These are phyloP conservation scores for Ottelia alismoides DNA, from an alignment of 106 monocot species.

Conservation along the genomic window DNA sequence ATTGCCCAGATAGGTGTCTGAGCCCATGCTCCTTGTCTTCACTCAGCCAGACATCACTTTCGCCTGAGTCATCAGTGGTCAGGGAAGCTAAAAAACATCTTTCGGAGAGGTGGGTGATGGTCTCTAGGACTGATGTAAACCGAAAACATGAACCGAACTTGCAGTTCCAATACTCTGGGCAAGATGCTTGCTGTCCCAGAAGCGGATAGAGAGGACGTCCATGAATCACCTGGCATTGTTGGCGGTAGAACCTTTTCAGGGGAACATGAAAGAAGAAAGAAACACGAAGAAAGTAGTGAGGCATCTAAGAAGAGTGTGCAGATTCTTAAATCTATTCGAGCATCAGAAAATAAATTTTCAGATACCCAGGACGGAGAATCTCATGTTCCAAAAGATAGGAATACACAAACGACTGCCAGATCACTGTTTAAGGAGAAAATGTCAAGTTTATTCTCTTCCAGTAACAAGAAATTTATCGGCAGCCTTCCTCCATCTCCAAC, in stretches of 20 bases:
- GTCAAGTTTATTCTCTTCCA: constrained; percentile 64
- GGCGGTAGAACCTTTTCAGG: constrained; percentile 14
- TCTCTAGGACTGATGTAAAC: no score
- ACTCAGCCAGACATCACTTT: constrained; percentile 17
- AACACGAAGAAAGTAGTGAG: no score
- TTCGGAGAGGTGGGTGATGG: constrained; percentile 45
- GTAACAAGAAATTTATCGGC: constrained; percentile 35
- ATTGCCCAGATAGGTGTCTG: constrained; percentile 13
- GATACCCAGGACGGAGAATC: no score
- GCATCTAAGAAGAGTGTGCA: no score
- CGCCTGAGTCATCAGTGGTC: constrained; percentile 30
- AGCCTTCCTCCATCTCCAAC: no score
- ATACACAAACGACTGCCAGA: no score
- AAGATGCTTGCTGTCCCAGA: constrained; percentile 61
- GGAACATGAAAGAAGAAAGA: constrained; percentile 34
- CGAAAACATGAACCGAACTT: no score
- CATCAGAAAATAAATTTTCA: no score
- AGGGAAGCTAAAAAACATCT: constrained; percentile 42
- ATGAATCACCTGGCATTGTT: constrained; percentile 7
- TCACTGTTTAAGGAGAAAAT: constrained; percentile 60
- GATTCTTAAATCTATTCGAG: no score
- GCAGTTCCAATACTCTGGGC: constrained; percentile 61
- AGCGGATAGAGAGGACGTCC: constrained; percentile 31
- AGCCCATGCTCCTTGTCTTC: constrained; percentile 24
- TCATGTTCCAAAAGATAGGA: no score